Base-by-base conservation (phyloP, 768 basidiomycete genomes). In the Gymnopilus junonius region DNA sequence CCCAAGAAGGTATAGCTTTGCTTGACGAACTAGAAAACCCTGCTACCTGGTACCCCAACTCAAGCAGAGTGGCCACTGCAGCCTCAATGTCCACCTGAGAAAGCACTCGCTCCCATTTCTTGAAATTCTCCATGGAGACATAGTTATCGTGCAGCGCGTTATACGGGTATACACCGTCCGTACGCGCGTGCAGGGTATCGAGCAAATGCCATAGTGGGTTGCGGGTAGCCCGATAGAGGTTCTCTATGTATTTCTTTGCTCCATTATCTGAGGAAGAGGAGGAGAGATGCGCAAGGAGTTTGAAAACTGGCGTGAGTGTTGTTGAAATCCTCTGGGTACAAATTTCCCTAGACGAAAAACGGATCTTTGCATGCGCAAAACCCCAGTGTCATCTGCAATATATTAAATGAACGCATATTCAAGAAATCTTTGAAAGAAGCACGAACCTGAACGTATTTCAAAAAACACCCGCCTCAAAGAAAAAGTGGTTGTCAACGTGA, bases 141-240 rank as follows among this genome's bases (percentile, higher is more conserved):
- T 71, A 68, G 48, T 74, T 73, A 46, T 73, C 68, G n/a, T 51
- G 58, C 21, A 83, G 75, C 8, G 76, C 72, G 21, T 67, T 69
- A 1, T 71, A 65, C 51, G 80, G 66, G 3, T 73, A 61, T 15
- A 70, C 20, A 5, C 61, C 58, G 5, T 64, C 73, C 43, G 45
- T 70, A 50, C 65, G 77, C 20, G 55, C 69, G 29, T 75, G 71
- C 27, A 85, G 71, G 3, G 73, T 70, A 20, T 71, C 58, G 4
- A 86, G 66, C 6, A 84, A 70, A 2, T 67, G 63, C 84, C 84
- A 86, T 14, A 82, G 48, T 7, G 82, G 79, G 12, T 82, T 75
- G 1, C 61, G 60, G 1, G 77, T 79, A 32, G 73, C 70, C 4
- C 63, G 72, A 54, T 76, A 73, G 35, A 83, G 71, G 14, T 65